Percentiles rank a stretch among this genome's conserved stretches.
These are phyloP conservation scores for Xylona heveae DNA, from an alignment of 495 filamentous ascomycete species.

Conservation along the genomic window DNA sequence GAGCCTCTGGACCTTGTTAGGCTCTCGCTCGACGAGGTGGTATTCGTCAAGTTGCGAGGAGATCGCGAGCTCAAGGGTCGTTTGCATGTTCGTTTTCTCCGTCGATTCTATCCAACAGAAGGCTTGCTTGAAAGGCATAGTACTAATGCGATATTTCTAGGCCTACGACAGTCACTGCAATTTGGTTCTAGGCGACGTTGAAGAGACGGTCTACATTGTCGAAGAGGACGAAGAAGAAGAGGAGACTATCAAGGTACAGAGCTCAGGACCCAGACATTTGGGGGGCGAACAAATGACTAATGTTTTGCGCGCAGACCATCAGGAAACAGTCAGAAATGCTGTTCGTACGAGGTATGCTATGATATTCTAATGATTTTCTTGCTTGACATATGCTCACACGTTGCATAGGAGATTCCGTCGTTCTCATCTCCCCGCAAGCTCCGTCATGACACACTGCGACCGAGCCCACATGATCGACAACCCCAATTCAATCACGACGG, in stretches of 20 bases:
- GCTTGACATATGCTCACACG: constrained; percentile 13
- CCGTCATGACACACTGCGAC: constrained; percentile 10
- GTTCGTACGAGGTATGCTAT: constrained; percentile 74
- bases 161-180: constrained; percentile 99
- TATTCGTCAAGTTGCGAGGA: constrained; percentile 90
- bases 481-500: no score
- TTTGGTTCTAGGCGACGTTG: constrained; percentile 87
- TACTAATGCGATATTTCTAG: constrained; percentile 29
- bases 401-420: constrained; percentile 69
- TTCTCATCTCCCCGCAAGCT: constrained; percentile 74
- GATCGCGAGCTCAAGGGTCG: constrained; percentile 90
- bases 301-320: constrained; percentile 38
- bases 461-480: no score
- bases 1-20: constrained; percentile 92
- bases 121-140: not conserved
- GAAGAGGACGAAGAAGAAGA: constrained; percentile 71
- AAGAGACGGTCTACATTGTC: constrained; percentile 88
- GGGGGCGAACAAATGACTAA: constrained; percentile 5
- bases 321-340: constrained; percentile 97
- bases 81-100: constrained; percentile 60
- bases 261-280: no score
- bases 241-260: constrained; percentile 40
- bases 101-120: no score
- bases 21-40: constrained; percentile 79
- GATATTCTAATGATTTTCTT: constrained; percentile 1